Evolutionary conservation across 257 asterid genomes (phyloP).

Genomic region (Leonotis leonurus): DNA sequence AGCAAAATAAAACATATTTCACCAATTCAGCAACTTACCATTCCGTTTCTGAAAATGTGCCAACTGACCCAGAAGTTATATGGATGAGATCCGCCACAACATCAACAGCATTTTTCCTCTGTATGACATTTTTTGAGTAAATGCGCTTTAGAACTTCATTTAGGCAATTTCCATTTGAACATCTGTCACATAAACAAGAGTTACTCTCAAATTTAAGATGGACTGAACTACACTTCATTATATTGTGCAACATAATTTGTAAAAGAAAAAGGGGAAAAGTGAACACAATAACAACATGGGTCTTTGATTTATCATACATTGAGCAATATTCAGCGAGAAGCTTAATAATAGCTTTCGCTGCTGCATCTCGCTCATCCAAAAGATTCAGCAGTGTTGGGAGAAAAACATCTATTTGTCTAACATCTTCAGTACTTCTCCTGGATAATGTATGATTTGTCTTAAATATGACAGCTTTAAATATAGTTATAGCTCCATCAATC

Average conservation of each 20-base stretch:
- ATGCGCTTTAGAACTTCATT: conserved; percentile 53
- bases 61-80: conserved; percentile 41
- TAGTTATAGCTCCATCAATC: conserved; percentile 56
- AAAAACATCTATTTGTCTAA: conserved; percentile 47
- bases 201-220: conserved; percentile 10
- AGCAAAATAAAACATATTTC: background rate
- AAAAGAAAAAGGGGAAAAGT: background rate
- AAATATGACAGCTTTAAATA: conserved; percentile 64
- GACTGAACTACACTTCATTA: background rate
- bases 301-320: conserved; percentile 43
- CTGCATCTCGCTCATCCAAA: conserved; percentile 78
- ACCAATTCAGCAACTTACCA: conserved; percentile 37
- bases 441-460: conserved; percentile 43
- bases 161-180: conserved; percentile 51
- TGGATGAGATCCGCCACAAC: conserved; percentile 54
- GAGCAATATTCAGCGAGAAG: conserved; percentile 84
- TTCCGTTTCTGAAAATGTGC: conserved; percentile 37
- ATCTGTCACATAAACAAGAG: conserved; percentile 39
- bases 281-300: no score
- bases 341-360: conserved; percentile 74
- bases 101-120: conserved; percentile 73
- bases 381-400: conserved; percentile 57
- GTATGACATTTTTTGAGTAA: conserved; percentile 44
- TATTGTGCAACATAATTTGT: background rate
- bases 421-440: conserved; percentile 29